phyloP scores from a whole-genome alignment of 306 rosid species.

The Quercus cerris region DNA sequence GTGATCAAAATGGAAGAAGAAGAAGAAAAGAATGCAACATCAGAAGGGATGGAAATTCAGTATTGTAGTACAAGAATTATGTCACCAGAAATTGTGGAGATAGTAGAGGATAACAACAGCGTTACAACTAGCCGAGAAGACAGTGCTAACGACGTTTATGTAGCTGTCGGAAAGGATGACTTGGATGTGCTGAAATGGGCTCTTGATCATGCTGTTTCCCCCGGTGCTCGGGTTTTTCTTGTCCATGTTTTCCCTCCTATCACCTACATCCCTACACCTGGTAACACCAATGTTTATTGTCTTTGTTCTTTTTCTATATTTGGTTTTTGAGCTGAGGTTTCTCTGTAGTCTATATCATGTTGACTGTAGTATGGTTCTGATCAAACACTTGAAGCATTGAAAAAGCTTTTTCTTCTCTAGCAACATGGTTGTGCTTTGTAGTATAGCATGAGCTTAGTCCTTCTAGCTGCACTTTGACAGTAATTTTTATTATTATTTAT shows the following conservation, averaged over 20 bases:
- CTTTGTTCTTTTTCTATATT: background rate
- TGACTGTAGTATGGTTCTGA: no score
- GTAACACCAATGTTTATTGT: slow-evolving; percentile 23
- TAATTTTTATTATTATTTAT: no score
- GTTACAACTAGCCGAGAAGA: slow-evolving; percentile 18
- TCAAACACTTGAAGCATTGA: no score
- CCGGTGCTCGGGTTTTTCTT: slow-evolving; percentile 59
- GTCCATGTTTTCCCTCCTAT: slow-evolving; percentile 68
- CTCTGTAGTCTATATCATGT: no score
- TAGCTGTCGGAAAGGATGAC: slow-evolving; percentile 74
- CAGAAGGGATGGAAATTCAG: slow-evolving; percentile 30
- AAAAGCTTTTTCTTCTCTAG: no score
- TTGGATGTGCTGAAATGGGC: slow-evolving; percentile 68
- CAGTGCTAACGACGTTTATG: slow-evolving; percentile 57
- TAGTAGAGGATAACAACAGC: slow-evolving; percentile 46
- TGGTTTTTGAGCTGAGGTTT: no score
- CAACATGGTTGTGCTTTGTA: no score
- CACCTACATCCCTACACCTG: slow-evolving; percentile 70
- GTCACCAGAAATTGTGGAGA: slow-evolving; percentile 65
- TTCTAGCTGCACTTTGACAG: no score
- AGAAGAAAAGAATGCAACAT: slow-evolving; percentile 25
- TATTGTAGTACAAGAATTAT: slow-evolving; percentile 15
- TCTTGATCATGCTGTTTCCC: slow-evolving; percentile 60
- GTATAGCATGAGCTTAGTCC: no score
- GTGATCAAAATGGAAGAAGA: slow-evolving; percentile 49